Evolutionary conservation across 306 rosid species (phyloP), one percentile per base, ranked within the genome.

Genomic region (Carpinus viminea): DNA sequence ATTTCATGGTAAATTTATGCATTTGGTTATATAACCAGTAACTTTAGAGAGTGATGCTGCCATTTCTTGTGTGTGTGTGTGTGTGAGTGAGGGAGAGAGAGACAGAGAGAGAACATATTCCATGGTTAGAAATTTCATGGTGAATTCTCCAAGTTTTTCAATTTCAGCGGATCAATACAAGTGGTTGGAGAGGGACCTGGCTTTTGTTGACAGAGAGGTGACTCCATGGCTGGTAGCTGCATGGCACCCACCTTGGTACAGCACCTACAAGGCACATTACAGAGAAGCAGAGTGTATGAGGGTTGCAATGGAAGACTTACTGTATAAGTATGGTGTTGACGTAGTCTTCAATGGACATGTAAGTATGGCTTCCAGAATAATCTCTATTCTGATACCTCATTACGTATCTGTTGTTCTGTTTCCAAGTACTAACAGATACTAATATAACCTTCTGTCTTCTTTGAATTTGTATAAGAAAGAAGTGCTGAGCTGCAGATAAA

Each of bases 241-340:
- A 41, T 92, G 97, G 97, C 98, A 92, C 76, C 75, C 97, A 28
- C 97, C 97, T 43, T 94, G 97, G 98, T 92, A 94, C 83, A 94
- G 93, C 91, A 92, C 91, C 69, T 94, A 89, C 87, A 84, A 59
- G 62, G 74, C 97, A 31, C 97, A 92, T 76, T 94, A 92, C 75
- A 89, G 95, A 88, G 98, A 92, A 87, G 97, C 80, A 8, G 98
- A 94, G 85, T 92, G 98, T 66, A 94, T 94, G 98, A 87, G 88
- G 88, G 88, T 89, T 21, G 89, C 83, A 46, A 88, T 91, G 93
- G 98, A 94, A 86, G 97, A 91, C 50, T 80, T 91, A 47, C 85
- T 94, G 41, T 92, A 94, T 72, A 38, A 82, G 52, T 84, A 88
- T 73, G 80, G 92, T 11, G 92, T 94, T 31, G 98, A 94, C 83